Evolutionary conservation across 805 yeast genomes (phyloP).

Genomic region (Yamadazyma sp.): DNA sequence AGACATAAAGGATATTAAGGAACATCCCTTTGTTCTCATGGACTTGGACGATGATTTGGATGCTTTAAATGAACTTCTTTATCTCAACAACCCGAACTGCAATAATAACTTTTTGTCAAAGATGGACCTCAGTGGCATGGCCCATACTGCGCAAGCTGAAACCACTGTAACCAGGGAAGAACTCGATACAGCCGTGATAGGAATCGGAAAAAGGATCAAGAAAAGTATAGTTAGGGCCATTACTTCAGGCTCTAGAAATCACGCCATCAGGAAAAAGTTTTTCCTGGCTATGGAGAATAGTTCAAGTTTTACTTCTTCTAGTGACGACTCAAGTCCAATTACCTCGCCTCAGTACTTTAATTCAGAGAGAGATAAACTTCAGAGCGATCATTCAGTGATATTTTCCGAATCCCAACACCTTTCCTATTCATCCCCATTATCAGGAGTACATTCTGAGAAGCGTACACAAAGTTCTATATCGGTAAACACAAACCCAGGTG

Average conservation of each 20-base stretch:
- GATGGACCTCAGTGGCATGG: slow-evolving; percentile 4
- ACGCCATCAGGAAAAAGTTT: slow-evolving; percentile 22
- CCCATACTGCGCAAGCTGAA: slow-evolving; percentile 32
- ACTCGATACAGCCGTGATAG: slow-evolving; percentile 73
- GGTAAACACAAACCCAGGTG: slow-evolving; percentile 1
- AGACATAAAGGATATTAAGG: slow-evolving; percentile 68
- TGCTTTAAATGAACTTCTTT: slow-evolving; percentile 34
- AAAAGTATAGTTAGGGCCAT: slow-evolving; percentile 49
- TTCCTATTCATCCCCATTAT: slow-evolving; percentile 10
- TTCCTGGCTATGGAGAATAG: slow-evolving; percentile 25
- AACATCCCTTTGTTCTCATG: slow-evolving; percentile 63
- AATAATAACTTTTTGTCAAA: slow-evolving; percentile 5
- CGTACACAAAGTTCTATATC: not conserved
- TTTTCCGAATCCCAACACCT: slow-evolving; percentile 27
- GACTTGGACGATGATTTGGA: slow-evolving; percentile 39
- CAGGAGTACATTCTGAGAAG: slow-evolving; percentile 9
- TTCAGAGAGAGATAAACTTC: slow-evolving; percentile 1
- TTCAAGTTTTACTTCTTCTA: slow-evolving; percentile 23
- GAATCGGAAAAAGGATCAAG: slow-evolving; percentile 69
- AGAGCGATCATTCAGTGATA: slow-evolving; percentile 29
- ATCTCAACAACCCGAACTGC: slow-evolving; percentile 24
- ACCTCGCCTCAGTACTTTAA: not conserved
- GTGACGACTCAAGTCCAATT: slow-evolving; percentile 27
- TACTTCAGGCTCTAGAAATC: slow-evolving; percentile 26
- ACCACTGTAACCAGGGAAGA: slow-evolving; percentile 62